Evolutionary conservation across 441 rosid genomes (phyloP).

Genomic region (Arabidopsis hybrid): DNA sequence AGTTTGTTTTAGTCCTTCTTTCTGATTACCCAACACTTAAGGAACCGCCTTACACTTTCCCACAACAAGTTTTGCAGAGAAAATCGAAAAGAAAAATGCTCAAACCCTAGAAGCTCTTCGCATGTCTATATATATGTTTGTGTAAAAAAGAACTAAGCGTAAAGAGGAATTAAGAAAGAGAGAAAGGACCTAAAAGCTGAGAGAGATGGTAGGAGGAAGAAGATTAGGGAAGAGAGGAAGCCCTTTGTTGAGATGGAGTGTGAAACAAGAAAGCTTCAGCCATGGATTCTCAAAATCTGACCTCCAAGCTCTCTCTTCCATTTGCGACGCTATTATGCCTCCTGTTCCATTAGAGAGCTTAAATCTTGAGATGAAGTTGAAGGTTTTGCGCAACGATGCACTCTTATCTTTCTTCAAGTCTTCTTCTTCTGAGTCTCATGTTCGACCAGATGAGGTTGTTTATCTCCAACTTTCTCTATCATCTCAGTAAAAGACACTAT

Average conservation of each 20-base stretch:
- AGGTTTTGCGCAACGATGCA: slow-evolving; percentile 50
- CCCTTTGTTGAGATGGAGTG: slow-evolving; percentile 62
- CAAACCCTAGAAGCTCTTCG: not conserved
- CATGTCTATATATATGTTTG: not conserved
- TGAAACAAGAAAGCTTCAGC: slow-evolving; percentile 39
- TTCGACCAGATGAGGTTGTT: slow-evolving; percentile 69
- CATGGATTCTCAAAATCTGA: slow-evolving; percentile 75
- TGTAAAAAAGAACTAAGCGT: not conserved
- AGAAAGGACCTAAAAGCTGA: not conserved
- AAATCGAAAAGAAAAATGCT: not conserved
- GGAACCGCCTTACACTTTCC: slow-evolving; percentile 34
- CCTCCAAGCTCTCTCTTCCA: slow-evolving; percentile 68
- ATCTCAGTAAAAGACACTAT: not conserved
- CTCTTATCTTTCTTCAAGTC: slow-evolving; percentile 56
- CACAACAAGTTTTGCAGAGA: not conserved
- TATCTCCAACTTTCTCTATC: slow-evolving; percentile 4
- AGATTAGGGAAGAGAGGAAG: slow-evolving; percentile 39
- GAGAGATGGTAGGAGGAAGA: slow-evolving; percentile 14
- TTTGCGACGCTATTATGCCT: slow-evolving; percentile 72
- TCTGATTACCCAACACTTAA: slow-evolving; percentile 19
- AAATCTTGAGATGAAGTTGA: slow-evolving; percentile 30
- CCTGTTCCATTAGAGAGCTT: slow-evolving; percentile 48
- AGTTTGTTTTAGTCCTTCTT: not conserved
- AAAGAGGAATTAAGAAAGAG: not conserved
- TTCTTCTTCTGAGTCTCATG: slow-evolving; percentile 76